Evolutionary conservation across 768 basidiomycete genomes (phyloP).

Genomic region (Xanthoconium purpureum): DNA sequence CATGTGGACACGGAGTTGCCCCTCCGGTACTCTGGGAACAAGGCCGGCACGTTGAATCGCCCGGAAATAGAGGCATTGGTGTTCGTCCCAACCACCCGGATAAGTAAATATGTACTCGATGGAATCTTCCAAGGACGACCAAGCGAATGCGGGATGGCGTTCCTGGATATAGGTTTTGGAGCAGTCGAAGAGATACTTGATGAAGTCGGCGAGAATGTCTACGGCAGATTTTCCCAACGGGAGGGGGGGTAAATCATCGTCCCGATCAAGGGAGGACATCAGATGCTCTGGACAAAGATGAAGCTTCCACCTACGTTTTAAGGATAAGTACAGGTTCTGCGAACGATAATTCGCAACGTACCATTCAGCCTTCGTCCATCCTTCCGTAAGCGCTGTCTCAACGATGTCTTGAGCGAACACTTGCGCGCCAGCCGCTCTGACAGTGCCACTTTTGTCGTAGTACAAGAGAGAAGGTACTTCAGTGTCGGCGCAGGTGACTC

Average conservation of each 20-base stretch:
- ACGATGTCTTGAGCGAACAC: neutral
- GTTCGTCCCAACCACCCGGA: conserved; percentile 12
- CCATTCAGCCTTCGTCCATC: neutral
- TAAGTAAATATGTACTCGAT: conserved; percentile 19
- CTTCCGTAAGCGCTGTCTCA: neutral
- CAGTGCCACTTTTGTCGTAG: neutral
- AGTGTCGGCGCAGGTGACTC: neutral
- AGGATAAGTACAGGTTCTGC: neutral
- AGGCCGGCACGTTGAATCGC: conserved; percentile 21
- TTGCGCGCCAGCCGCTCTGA: neutral
- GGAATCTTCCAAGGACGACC: neutral
- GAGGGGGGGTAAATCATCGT: neutral
- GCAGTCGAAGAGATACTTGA: neutral
- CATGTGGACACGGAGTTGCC: conserved; percentile 10
- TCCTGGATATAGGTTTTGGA: neutral
- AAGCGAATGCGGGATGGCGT: neutral
- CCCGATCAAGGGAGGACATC: no score
- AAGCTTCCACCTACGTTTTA: neutral
- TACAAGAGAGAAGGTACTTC: neutral
- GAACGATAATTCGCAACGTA: neutral
- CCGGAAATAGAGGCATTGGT: conserved; percentile 14
- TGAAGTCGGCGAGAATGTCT: neutral
- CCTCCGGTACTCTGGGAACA: conserved; percentile 6
- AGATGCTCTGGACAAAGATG: neutral
- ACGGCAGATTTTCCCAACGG: neutral